These are phyloP conservation scores for Mycena epipterygia DNA, from an alignment of 768 basidiomycete genomes.

Conservation along the genomic window DNA sequence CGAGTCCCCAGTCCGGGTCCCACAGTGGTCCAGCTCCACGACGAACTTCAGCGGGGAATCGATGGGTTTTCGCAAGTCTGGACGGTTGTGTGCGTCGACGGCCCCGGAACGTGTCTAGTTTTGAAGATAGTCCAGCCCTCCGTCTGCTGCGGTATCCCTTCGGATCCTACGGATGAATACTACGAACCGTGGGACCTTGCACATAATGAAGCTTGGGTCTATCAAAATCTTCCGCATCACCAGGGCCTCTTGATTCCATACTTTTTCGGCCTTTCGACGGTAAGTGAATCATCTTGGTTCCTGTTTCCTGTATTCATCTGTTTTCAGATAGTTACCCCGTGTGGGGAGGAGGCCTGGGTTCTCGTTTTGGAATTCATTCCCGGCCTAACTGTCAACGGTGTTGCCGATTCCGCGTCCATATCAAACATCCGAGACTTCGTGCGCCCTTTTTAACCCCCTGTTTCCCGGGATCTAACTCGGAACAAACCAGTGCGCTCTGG, in stretches of 20 bases:
- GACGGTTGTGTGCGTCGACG: conserved; percentile 15
- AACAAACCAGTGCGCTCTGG: conserved; percentile 21
- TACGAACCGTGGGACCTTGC: conserved; percentile 17
- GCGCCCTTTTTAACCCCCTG: not conserved
- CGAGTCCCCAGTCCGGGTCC: not conserved
- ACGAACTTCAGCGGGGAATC: conserved; percentile 10
- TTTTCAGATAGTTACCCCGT: conserved; percentile 22
- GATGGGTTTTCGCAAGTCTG: conserved; percentile 27
- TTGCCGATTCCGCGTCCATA: conserved; percentile 3
- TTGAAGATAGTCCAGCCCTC: conserved; percentile 33
- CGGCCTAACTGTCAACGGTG: conserved; percentile 13
- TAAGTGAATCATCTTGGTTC: conserved; percentile 7
- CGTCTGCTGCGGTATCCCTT: not conserved
- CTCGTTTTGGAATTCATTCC: conserved; percentile 26
- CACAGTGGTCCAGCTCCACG: not conserved
- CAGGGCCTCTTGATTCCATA: conserved; percentile 26
- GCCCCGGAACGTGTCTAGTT: conserved; percentile 2
- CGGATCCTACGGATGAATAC: not conserved
- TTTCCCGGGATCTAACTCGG: conserved; percentile 11
- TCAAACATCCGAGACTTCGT: conserved; percentile 23
- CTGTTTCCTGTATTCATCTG: not conserved
- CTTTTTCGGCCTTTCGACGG: conserved; percentile 24
- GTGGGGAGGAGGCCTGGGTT: conserved; percentile 22
- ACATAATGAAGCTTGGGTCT: conserved; percentile 25
- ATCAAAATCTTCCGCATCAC: conserved; percentile 9